These are phyloP conservation scores for Phytopythium cucurbitacearum DNA, from an alignment of 352 stramenopile genomes.

Conservation along the genomic window DNA sequence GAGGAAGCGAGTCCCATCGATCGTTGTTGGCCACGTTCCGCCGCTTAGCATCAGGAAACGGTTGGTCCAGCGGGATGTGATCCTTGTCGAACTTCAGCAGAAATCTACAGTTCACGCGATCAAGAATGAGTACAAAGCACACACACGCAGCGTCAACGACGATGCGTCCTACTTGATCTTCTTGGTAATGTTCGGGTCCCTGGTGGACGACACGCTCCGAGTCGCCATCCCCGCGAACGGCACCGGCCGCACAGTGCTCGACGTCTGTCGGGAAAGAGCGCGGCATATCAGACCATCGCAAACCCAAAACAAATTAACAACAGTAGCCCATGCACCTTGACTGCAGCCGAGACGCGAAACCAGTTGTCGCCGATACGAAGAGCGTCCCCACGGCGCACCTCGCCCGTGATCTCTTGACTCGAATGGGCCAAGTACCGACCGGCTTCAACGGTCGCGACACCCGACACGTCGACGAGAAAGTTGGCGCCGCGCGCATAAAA, in stretches of 20 bases:
- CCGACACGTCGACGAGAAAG: constrained; percentile 77
- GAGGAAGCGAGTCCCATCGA: constrained; percentile 69
- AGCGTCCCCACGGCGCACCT: constrained; percentile 73
- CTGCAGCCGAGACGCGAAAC: constrained; percentile 73
- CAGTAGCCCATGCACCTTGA: constrained; percentile 34
- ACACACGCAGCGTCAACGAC: neutral
- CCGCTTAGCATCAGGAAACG: constrained; percentile 68
- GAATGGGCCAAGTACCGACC: constrained; percentile 64
- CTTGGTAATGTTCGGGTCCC: constrained; percentile 75
- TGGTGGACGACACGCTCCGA: constrained; percentile 77
- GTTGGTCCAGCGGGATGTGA: constrained; percentile 69
- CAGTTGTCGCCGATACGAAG: constrained; percentile 76
- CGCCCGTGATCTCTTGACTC: constrained; percentile 58
- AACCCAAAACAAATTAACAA: neutral
- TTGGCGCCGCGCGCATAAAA: constrained; percentile 62
- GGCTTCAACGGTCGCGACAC: constrained; percentile 63
- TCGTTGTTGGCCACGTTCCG: constrained; percentile 58
- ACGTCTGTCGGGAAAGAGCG: constrained; percentile 23
- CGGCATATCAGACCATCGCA: neutral
- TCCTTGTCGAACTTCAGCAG: constrained; percentile 86
- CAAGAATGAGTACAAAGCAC: neutral
- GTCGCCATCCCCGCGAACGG: constrained; percentile 67
- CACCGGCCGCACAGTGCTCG: constrained; percentile 52
- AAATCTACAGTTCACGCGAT: constrained; percentile 25
- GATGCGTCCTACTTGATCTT: constrained; percentile 50